A percentile compares a stretch with the other conserved stretches of the same genome.
Evolutionary conservation across 805 yeast genomes (phyloP).

Genomic region (Millerozyma acaciae): DNA sequence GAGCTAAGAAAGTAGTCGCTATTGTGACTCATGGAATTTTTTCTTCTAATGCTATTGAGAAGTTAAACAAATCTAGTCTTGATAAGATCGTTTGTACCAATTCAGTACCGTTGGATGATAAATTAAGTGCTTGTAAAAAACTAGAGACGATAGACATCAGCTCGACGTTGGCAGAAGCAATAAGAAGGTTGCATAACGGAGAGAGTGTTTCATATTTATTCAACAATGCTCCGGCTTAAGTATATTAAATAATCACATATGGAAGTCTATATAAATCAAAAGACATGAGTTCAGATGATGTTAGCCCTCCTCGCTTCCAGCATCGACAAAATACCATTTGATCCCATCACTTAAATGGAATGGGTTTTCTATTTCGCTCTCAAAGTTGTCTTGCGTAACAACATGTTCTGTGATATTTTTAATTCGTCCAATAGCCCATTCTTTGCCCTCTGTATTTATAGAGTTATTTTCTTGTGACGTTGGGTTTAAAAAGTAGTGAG

Average conservation of each 20-base stretch:
- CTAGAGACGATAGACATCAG: conserved; percentile 68
- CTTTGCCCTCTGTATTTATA: conserved; percentile 39
- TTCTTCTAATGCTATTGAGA: conserved; percentile 69
- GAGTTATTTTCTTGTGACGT: conserved; percentile 14
- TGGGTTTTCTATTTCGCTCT: conserved; percentile 49
- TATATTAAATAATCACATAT: conserved; percentile 1
- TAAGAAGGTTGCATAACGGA: conserved; percentile 82
- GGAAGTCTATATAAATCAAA: conserved; percentile 1
- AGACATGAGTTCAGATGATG: not conserved
- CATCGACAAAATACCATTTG: conserved; percentile 62
- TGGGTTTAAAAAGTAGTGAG: conserved; percentile 67
- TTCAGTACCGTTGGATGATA: conserved; percentile 73
- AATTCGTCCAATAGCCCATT: conserved; percentile 82
- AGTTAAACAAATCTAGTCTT: conserved; percentile 64
- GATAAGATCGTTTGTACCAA: conserved; percentile 74
- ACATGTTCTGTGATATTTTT: conserved; percentile 49
- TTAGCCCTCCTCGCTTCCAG: too few relatives aligned
- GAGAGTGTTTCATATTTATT: conserved; percentile 79
- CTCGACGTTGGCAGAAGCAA: conserved; percentile 74
- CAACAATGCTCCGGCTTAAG: conserved; percentile 53
- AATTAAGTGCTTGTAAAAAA: conserved; percentile 53
- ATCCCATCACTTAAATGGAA: conserved; percentile 60
- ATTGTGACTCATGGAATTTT: conserved; percentile 81
- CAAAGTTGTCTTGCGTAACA: conserved; percentile 44
- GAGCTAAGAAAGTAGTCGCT: conserved; percentile 71